Evolutionary conservation across 306 rosid genomes (phyloP), one percentile per base, ranked within the genome.

Genomic region (Macrotyloma uniflorum): DNA sequence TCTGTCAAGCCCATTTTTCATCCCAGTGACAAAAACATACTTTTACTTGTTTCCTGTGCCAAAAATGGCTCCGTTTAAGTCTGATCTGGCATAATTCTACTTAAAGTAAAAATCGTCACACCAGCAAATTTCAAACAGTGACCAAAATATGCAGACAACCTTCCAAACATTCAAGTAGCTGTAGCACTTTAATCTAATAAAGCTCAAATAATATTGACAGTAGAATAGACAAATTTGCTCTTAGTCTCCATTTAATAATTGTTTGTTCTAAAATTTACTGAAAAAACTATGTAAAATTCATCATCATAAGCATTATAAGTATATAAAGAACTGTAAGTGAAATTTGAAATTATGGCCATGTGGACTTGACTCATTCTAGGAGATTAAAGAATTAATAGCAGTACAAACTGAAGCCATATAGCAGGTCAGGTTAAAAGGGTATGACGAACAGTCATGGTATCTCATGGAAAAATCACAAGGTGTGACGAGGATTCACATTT

Each of bases 401-500:
- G 46, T 32, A 59, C 68, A 43, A 26, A 67, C 6, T 20, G 42
- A 75, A 22, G 50, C 47, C 43, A 55, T n/a, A 22, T 18, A 42
- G 61, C 47, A 72, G 61, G 33, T 50, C 13, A n/a, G 24, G 26
- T 5, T 66, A 47, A 43, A 20, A 42, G 30, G 61, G 18, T 28
- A 53, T n/a, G 71, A 32, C 45, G 47, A 67, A 40, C 43, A 6
- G 65, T 59, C 22, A 15, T 42, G 28, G 28, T 50, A 61, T 49
- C 26, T 63, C 57, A 43, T 23, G 70, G 22, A 57, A 47, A 49
- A 19, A 12, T 32, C 32, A 67, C 18, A 58, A 64, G 55, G 49
- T 28, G 5, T 13, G 35, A 74, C 32, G 50, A 61, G 20, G 23
- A 76, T 43, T 76, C 43, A 49, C 64, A 65, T 61, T 76, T 32